Conservation (phyloP, 352 stramenopile genomes). For the Plasmopara halstedii region DNA sequence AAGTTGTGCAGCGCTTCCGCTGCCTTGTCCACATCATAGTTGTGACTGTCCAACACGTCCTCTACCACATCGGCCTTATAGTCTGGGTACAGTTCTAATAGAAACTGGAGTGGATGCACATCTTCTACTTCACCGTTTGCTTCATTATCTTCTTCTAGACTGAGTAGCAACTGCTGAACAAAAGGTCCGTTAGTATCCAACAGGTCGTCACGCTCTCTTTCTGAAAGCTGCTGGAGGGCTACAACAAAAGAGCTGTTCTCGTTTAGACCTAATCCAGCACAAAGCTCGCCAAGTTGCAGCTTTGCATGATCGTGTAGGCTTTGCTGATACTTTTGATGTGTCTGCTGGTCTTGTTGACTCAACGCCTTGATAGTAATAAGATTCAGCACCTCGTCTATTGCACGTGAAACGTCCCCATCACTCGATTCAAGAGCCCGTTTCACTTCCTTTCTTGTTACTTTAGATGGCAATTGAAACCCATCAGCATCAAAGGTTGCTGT, state of each 20-base stretch:
- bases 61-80: slow-evolving; percentile 57
- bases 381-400: slow-evolving; percentile 58
- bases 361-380: slow-evolving; percentile 39
- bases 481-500: slow-evolving; percentile 29
- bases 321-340: slow-evolving; percentile 5
- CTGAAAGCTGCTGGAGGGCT: slow-evolving; percentile 34
- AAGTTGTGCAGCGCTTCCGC: slow-evolving; percentile 53
- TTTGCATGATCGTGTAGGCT: slow-evolving; percentile 10
- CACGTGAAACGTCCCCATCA: slow-evolving; percentile 35
- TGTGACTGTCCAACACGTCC: slow-evolving; percentile 46
- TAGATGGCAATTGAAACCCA: slow-evolving; percentile 27
- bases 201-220: slow-evolving; percentile 33
- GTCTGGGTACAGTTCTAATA: slow-evolving; percentile 47
- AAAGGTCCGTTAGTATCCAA: slow-evolving; percentile 46
- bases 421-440: slow-evolving; percentile 20
- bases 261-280: slow-evolving; percentile 39
- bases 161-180: slow-evolving; percentile 56
- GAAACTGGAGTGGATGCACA: slow-evolving; percentile 39
- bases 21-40: slow-evolving; percentile 48
- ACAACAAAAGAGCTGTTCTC: slow-evolving; percentile 44
- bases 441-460: slow-evolving; percentile 35
- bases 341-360: slow-evolving; percentile 30
- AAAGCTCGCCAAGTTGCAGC: slow-evolving; percentile 52
- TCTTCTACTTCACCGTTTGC: slow-evolving; percentile 24
- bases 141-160: slow-evolving; percentile 27